Conservation (phyloP, 371 early-diverging fungal species). For the Apophysomyces elegans region DNA sequence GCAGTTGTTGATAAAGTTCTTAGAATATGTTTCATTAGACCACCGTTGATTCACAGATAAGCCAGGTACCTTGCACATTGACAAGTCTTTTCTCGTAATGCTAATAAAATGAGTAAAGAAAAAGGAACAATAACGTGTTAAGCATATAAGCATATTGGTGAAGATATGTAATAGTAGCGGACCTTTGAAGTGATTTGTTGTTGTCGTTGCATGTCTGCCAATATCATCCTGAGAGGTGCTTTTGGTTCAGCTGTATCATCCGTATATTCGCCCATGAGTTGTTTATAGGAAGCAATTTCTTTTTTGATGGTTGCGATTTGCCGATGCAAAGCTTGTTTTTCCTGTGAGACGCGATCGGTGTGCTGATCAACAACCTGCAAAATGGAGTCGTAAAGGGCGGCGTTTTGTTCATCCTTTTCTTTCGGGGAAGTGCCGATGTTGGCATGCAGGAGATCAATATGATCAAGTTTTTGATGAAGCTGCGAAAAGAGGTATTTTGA, state of each 20-base stretch:
- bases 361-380: slow-evolving; percentile 23
- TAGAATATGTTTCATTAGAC: neutral
- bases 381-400: slow-evolving; percentile 16
- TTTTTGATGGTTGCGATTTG: slow-evolving; percentile 11
- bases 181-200: slow-evolving; percentile 22
- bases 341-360: slow-evolving; percentile 11
- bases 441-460: slow-evolving; percentile 17
- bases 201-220: slow-evolving; percentile 18
- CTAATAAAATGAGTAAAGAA: slow-evolving; percentile 9
- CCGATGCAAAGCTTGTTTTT: slow-evolving; percentile 15
- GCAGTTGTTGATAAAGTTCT: slow-evolving; percentile 31
- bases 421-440: slow-evolving; percentile 20
- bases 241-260: slow-evolving; percentile 12
- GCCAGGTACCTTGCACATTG: slow-evolving; percentile 23
- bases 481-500: slow-evolving; percentile 17
- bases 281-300: slow-evolving; percentile 15
- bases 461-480: slow-evolving; percentile 13
- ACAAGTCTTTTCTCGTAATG: slow-evolving; percentile 25
- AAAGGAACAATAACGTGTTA: slow-evolving; percentile 3
- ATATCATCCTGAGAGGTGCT: neutral
- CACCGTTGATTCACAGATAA: slow-evolving; percentile 7
- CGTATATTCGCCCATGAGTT: slow-evolving; percentile 28
- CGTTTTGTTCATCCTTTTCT: slow-evolving; percentile 16
- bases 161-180: neutral
- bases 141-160: neutral